Evolutionary conservation across 2,329 filamentous ascomycete species (phyloP).

Genomic region (Talaromyces sp.): DNA sequence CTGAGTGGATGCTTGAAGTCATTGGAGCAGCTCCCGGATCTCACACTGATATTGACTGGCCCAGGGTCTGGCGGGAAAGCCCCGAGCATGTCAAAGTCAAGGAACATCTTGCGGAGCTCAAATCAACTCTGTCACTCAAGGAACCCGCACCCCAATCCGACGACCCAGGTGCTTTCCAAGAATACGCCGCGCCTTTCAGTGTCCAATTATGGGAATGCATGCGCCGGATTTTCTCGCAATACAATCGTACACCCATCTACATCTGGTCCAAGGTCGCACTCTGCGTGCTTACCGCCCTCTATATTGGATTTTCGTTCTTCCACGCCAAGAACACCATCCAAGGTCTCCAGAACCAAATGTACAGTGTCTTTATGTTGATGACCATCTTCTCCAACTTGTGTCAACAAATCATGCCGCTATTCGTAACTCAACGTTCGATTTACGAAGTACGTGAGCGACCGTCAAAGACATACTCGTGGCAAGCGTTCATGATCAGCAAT

Average conservation of each 20-base stretch:
- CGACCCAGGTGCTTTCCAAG: constrained; percentile 53
- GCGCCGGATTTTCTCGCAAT: constrained; percentile 77
- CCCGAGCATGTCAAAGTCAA: constrained; percentile 54
- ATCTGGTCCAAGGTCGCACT: constrained; percentile 77
- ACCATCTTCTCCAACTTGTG: constrained; percentile 66
- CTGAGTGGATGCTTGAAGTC: constrained; percentile 66
- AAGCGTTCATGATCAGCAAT: constrained; percentile 65
- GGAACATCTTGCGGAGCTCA: constrained; percentile 51
- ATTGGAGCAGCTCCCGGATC: constrained; percentile 60
- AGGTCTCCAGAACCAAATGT: constrained; percentile 86
- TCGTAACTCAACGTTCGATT: constrained; percentile 53
- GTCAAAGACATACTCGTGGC: constrained; percentile 70
- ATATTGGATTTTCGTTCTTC: constrained; percentile 81
- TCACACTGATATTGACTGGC: constrained; percentile 61
- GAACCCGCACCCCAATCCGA: constrained; percentile 36
- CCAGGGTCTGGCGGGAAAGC: constrained; percentile 56
- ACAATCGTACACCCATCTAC: constrained; percentile 85
- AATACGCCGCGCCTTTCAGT: constrained; percentile 73
- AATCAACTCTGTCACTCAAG: constrained; percentile 38
- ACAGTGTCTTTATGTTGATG: constrained; percentile 78
- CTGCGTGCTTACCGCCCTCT: constrained; percentile 61
- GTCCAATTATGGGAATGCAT: constrained; percentile 64
- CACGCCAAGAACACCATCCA: constrained; percentile 67
- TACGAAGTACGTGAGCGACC: constrained; percentile 59
- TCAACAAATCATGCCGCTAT: constrained; percentile 55